Evolutionary conservation across 805 yeast genomes (phyloP).

Genomic region (Saccharomyces kudriavzevii): DNA sequence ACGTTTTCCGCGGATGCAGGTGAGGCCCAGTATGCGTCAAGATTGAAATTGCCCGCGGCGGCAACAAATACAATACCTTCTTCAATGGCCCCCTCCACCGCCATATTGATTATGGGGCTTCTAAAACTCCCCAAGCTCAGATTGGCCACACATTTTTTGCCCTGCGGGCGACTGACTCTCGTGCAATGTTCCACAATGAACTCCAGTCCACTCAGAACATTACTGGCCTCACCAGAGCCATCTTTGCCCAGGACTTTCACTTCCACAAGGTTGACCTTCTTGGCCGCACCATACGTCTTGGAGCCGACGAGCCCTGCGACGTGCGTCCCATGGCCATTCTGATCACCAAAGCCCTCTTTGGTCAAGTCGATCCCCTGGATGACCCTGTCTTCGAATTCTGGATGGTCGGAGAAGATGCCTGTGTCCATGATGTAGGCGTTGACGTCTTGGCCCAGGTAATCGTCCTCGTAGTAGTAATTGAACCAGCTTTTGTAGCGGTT

Average conservation of each 20-base stretch:
- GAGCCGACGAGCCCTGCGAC: slow-evolving; percentile 88
- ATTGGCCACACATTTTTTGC: slow-evolving; percentile 57
- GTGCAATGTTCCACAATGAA: slow-evolving; percentile 55
- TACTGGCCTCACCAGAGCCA: slow-evolving; percentile 67
- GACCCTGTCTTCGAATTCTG: slow-evolving; percentile 60
- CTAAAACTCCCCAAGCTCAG: slow-evolving; percentile 71
- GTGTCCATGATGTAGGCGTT: slow-evolving; percentile 78
- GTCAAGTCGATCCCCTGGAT: slow-evolving; percentile 54
- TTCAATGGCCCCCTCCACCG: slow-evolving; percentile 64
- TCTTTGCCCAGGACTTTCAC: slow-evolving; percentile 61
- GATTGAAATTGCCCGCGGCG: slow-evolving; percentile 81
- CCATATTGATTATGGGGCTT: slow-evolving; percentile 60
- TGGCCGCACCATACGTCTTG: slow-evolving; percentile 73
- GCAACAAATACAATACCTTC: slow-evolving; percentile 66
- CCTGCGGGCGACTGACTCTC: slow-evolving; percentile 11
- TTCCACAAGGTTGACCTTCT: slow-evolving; percentile 54
- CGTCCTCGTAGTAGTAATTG: slow-evolving; percentile 42
- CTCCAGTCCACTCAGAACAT: slow-evolving; percentile 59
- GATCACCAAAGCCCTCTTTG: slow-evolving; percentile 55
- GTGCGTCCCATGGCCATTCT: slow-evolving; percentile 85
- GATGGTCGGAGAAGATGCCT: slow-evolving; percentile 58
- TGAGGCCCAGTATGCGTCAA: slow-evolving; percentile 74
- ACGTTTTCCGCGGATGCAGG: slow-evolving; percentile 74
- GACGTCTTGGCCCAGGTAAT: slow-evolving; percentile 48
- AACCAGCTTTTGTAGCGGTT: slow-evolving; percentile 21